Evolutionary conservation across 306 rosid genomes (phyloP), one percentile per base, ranked within the genome.

Genomic region (Castanopsis chinensis): DNA sequence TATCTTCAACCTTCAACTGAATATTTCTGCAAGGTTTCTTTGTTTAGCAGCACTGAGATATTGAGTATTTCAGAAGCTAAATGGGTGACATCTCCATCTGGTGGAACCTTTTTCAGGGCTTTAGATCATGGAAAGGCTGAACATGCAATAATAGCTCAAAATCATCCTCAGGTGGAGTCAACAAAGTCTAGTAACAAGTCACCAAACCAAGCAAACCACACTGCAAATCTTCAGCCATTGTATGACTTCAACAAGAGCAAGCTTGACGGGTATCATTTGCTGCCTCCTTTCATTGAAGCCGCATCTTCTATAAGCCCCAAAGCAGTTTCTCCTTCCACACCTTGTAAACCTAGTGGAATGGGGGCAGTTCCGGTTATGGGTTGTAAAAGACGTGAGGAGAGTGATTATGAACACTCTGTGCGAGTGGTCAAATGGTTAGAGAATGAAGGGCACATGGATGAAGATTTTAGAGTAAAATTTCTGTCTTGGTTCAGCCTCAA

Each of bases 401-500:
- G 88, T 9, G 91, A 91, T 60, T 92, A 92, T 3, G 97, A 94
- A 73, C 86, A 85, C 75, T 92, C 98, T 2, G 97, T 94, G 76
- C 82, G 90, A 85, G 97, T 85, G 33, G 90, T 94, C 71, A 92
- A 89, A 71, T 82, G 86, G 91, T 80, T 94, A 68, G 98, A 92
- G 86, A 86, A 80, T 59, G 89, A 80, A 76, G 93, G 93, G 65
- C 93, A 87, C 86, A 86, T 94, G 8, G 90, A 83, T 18, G 91
- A 81, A 81, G 81, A 80, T 69, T 94, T 94, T 75, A 86, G 98
- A 84, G 96, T 92, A 15, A 92, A 89, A 51, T 94, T 94, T 83
- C 97, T 94, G 0, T 91, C 97, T 59, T 94, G 97, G 98, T 94
- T 94, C 94, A 92, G 98, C 90, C 91, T 94, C 74, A 94, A 89